A percentile compares a stretch with the other conserved stretches of the same genome.
phyloP scores from a whole-genome alignment of 352 stramenopile species.

The Phytophthora macrochlamydospora region DNA sequence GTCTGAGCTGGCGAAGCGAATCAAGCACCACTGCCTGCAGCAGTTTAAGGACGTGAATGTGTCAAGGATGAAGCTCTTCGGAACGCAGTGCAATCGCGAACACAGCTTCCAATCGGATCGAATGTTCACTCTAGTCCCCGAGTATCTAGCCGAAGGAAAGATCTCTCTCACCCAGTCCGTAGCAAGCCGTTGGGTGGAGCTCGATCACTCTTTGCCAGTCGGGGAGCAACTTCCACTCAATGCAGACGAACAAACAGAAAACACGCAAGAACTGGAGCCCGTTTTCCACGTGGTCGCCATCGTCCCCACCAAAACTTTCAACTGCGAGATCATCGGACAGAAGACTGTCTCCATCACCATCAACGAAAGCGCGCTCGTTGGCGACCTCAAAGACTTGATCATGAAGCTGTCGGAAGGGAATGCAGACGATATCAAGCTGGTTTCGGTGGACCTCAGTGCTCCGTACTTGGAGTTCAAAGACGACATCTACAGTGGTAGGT shows the following conservation, averaged over 20 bases:
- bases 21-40: not conserved
- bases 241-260: too few relatives aligned
- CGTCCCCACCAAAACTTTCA: not conserved
- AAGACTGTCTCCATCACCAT: not conserved
- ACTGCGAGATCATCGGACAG: not conserved
- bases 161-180: not conserved
- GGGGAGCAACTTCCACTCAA: too few relatives aligned
- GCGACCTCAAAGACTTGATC: slow-evolving; percentile 8
- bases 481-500: not conserved
- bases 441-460: not conserved
- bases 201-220: too few relatives aligned
- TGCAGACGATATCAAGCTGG: slow-evolving; percentile 2
- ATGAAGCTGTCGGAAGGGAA: not conserved
- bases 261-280: too few relatives aligned
- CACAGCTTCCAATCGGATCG: not conserved
- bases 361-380: not conserved
- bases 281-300: slow-evolving; percentile 2
- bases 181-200: too few relatives aligned
- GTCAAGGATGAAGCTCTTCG: too few relatives aligned
- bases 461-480: not conserved
- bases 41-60: not conserved
- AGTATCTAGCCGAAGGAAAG: not conserved
- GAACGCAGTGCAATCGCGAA: too few relatives aligned
- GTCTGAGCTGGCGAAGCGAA: not conserved
- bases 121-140: not conserved